Evolutionary conservation across 176 grass and related monocot species (phyloP).

Genomic region (Thalia dealbata): DNA sequence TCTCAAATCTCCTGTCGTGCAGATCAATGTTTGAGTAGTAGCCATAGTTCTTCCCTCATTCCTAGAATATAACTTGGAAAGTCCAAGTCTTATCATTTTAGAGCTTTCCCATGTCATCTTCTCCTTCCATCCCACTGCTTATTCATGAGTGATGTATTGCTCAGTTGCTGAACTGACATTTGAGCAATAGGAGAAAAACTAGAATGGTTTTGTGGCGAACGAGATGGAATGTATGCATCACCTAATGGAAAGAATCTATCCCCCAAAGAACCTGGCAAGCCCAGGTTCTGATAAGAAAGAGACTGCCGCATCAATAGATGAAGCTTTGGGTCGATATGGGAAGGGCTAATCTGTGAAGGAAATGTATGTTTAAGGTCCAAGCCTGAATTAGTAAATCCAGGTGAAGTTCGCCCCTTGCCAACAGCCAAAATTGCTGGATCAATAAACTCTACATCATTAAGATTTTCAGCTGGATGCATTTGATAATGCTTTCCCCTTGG

Average conservation of each 20-base stretch:
- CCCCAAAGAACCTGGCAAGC: conserved; percentile 37
- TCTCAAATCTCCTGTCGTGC: too few relatives aligned
- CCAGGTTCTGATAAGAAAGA: conserved; percentile 45
- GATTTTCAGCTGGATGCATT: conserved; percentile 38
- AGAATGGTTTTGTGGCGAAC: conserved; percentile 41
- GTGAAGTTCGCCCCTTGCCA: conserved; percentile 69
- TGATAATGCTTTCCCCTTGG: conserved; percentile 43
- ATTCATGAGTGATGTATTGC: conserved; percentile 43
- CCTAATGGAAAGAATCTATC: conserved; percentile 45
- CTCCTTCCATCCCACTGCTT: conserved; percentile 56
- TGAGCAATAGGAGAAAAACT: conserved; percentile 38
- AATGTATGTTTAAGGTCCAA: conserved; percentile 43
- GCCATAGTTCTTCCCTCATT: too few relatives aligned
- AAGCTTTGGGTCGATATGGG: conserved; percentile 55
- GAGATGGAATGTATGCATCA: conserved; percentile 57
- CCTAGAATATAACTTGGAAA: too few relatives aligned
- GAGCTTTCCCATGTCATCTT: conserved; percentile 23
- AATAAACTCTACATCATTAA: conserved; percentile 64
- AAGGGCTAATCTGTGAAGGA: conserved; percentile 37
- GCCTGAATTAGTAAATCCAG: conserved; percentile 37
- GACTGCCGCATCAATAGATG: conserved; percentile 60
- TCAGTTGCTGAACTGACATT: conserved; percentile 39
- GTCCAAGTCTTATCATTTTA: too few relatives aligned
- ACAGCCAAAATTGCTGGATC: conserved; percentile 90
- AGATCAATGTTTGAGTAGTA: too few relatives aligned